phyloP scores from a whole-genome alignment of 768 basidiomycete genomes.

The Agaricus blazei region DNA sequence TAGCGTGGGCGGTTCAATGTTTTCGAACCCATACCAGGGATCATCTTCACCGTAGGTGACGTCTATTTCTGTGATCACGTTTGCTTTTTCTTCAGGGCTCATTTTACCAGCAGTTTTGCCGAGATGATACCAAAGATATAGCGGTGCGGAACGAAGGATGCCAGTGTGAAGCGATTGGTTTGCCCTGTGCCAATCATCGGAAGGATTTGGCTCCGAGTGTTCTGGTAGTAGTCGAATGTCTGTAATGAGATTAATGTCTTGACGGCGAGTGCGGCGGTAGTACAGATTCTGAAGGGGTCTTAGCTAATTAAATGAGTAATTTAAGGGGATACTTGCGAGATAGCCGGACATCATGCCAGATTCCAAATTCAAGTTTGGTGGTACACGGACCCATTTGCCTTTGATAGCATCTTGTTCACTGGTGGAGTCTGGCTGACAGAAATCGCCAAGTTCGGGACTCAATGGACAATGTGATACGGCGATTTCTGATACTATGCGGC shows the following conservation, averaged over 20 bases:
- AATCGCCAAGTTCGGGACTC: constrained; percentile 47
- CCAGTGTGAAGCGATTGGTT: constrained; percentile 61
- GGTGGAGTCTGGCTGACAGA: constrained; percentile 69
- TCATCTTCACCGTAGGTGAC: constrained; percentile 80
- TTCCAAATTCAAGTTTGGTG: constrained; percentile 70
- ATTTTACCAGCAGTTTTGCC: constrained; percentile 63
- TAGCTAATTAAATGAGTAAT: neutral
- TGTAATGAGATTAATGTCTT: constrained; percentile 76
- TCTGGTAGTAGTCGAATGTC: constrained; percentile 63
- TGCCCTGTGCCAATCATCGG: constrained; percentile 61
- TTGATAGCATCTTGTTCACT: constrained; percentile 68
- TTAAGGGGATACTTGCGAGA: constrained; percentile 38
- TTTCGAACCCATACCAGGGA: constrained; percentile 86
- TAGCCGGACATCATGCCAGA: constrained; percentile 49
- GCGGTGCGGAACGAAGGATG: constrained; percentile 44
- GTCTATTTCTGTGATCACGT: constrained; percentile 89
- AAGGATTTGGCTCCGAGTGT: constrained; percentile 41
- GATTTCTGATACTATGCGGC: constrained; percentile 71
- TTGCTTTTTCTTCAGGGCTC: constrained; percentile 47
- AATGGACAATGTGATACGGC: constrained; percentile 63
- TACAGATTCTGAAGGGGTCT: constrained; percentile 47
- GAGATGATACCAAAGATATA: constrained; percentile 76
- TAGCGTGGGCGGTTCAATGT: constrained; percentile 56
- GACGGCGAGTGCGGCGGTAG: constrained; percentile 80
- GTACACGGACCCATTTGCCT: constrained; percentile 89